Percentiles rank a stretch among this genome's conserved stretches.
These are phyloP conservation scores for Hyaloperonospora brassicae DNA, from an alignment of 352 stramenopile genomes.

Conservation along the genomic window DNA sequence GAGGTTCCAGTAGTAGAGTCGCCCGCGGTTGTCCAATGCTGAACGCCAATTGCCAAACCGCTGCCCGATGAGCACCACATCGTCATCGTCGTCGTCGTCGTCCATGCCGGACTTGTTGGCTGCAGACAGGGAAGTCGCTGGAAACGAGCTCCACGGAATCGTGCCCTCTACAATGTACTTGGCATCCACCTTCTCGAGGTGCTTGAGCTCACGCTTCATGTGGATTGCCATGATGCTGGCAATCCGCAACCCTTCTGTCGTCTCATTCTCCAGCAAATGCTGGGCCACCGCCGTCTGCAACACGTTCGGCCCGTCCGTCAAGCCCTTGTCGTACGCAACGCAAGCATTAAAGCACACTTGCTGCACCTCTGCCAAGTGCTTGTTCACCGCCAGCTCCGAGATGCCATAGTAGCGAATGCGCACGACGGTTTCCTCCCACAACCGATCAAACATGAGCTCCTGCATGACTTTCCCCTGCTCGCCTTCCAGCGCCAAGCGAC, in stretches of 20 bases:
- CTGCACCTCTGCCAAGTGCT: conserved; percentile 93
- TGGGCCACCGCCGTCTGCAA: conserved; percentile 60
- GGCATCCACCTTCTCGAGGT: conserved; percentile 60
- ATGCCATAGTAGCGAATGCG: conserved; percentile 91
- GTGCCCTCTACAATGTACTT: conserved; percentile 67
- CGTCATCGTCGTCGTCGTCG: conserved; percentile 51
- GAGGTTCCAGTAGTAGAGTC: conserved; percentile 86
- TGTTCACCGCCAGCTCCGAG: conserved; percentile 93
- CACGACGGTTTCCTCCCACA: conserved; percentile 93
- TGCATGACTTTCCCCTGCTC: conserved; percentile 81
- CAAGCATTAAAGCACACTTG: conserved; percentile 92
- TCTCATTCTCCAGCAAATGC: conserved; percentile 71
- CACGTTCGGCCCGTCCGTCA: conserved; percentile 48
- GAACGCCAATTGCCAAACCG: conserved; percentile 79
- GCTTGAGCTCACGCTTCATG: conserved; percentile 78
- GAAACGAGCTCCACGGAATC: conserved; percentile 57
- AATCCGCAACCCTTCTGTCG: conserved; percentile 41
- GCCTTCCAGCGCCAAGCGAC: conserved; percentile 81
- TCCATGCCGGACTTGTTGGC: conserved; percentile 14
- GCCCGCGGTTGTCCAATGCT: conserved; percentile 77
- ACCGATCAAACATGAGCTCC: conserved; percentile 93
- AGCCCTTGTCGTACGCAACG: conserved; percentile 90
- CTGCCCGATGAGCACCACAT: conserved; percentile 77
- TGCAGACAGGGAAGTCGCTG: conserved; percentile 23
- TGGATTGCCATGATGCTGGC: conserved; percentile 56